These are phyloP conservation scores for Ophiocordyceps camponoti-floridani DNA, from an alignment of 2,329 filamentous ascomycete genomes.

Conservation along the genomic window DNA sequence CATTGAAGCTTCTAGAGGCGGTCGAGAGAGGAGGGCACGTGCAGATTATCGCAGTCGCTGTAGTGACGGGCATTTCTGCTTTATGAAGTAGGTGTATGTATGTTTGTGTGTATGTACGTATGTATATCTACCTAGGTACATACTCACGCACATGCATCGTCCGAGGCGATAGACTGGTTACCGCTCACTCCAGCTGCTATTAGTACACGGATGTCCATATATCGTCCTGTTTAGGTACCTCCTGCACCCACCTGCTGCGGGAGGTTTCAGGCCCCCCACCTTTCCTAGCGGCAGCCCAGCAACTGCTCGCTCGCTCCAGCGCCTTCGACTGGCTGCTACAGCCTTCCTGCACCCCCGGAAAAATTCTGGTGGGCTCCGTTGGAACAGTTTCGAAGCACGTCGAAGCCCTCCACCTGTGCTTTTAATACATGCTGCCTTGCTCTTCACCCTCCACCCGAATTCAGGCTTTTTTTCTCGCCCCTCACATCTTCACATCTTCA, in stretches of 20 bases:
- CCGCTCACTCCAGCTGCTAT: too few relatives aligned
- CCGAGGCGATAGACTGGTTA: neutral
- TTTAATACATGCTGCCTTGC: conserved; percentile 18
- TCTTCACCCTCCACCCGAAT: conserved; percentile 5
- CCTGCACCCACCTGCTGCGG: too few relatives aligned
- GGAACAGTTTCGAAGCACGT: conserved; percentile 26
- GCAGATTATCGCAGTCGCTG: too few relatives aligned
- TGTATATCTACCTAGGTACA: neutral
- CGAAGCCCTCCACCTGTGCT: conserved; percentile 17
- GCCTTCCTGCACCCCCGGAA: conserved; percentile 17
- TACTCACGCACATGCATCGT: neutral
- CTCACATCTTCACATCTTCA: neutral
- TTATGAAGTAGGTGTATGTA: neutral
- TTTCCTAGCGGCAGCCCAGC: neutral
- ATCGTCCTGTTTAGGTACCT: too few relatives aligned
- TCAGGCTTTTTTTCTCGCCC: neutral
- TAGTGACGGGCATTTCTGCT: neutral
- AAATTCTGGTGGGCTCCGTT: conserved; percentile 17
- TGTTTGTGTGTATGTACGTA: too few relatives aligned
- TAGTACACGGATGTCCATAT: too few relatives aligned
- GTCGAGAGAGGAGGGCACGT: too few relatives aligned
- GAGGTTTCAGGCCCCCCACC: neutral
- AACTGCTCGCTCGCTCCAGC: neutral
- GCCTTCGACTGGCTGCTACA: conserved; percentile 12
- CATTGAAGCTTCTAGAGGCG: too few relatives aligned